Percentiles rank a stretch among this genome's conserved stretches.
These are phyloP conservation scores for Urostyla sp. DNA, from an alignment of 73 alveolate genomes.

Conservation along the genomic window DNA sequence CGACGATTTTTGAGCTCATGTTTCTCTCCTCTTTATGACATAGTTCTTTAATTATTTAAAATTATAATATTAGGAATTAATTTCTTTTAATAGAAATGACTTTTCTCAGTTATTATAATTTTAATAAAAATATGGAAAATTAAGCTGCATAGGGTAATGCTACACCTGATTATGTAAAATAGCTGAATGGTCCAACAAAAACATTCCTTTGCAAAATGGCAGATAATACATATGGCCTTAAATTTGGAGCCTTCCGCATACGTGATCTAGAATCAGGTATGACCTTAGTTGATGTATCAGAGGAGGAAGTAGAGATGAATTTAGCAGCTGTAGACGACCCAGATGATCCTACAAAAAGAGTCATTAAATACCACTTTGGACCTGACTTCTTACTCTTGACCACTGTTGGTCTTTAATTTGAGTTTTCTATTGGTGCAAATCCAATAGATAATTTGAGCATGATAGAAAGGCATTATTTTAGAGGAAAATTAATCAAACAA, in stretches of 20 bases:
- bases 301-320: conserved; percentile 57
- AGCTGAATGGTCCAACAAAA: conserved; percentile 73
- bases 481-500: conserved; percentile 70
- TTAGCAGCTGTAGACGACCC: conserved; percentile 53
- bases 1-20: no score
- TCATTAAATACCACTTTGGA: conserved; percentile 78
- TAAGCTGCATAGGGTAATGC: no score
- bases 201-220: conserved; percentile 67
- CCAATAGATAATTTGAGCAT: conserved; percentile 76
- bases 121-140: neutral
- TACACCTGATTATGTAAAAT: conserved; percentile 70
- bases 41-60: no score
- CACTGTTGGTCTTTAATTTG: conserved; percentile 80
- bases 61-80: no score
- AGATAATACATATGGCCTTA: conserved; percentile 73
- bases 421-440: conserved; percentile 83
- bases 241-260: conserved; percentile 77
- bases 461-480: conserved; percentile 91
- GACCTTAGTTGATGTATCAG: conserved; percentile 76
- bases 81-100: no score
- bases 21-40: no score
- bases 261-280: conserved; percentile 76
- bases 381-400: conserved; percentile 75
- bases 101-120: no score
- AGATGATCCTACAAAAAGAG: conserved; percentile 57